Base-by-base conservation (phyloP, 176 grass and related monocot genomes). In the Aegilops umbellulata region DNA sequence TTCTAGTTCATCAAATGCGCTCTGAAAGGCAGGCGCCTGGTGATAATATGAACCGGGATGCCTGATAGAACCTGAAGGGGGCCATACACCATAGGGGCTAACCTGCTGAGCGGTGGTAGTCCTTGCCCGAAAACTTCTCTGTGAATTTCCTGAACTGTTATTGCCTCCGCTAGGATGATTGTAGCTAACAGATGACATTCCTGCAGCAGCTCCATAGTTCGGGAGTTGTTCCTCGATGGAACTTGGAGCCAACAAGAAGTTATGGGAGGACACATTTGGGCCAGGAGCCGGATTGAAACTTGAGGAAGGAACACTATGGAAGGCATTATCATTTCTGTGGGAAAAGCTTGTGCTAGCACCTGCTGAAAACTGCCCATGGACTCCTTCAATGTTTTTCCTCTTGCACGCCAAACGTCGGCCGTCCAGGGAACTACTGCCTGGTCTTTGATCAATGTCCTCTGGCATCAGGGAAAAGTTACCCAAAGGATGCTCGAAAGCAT, bases 331-430 rank as follows among this genome's bases (percentile, higher is more conserved):
- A 0, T 88, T 87, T 72, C 82, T 90, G 29, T 91, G 67, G 58
- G 69, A n/a, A 80, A 87, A 89, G 67, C 89, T 87, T 44, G 87
- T 82, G 77, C 87, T 91, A 66, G 58, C 82, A 83, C 84, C 80
- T 22, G 74, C 34, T 80, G 94, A 95, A 80, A 81, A 83, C 47
- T 89, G 89, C 27, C 91, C 91, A 76, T 82, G 76, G 20, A 89
- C 36, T 72, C 91, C 91, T 20, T 95, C 91, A 67, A 90, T 87
- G 51, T 87, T 93, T 91, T 95, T 95, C 80, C 94, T 95, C 84
- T 95, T 95, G 86, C 94, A 93, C 0, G 94, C 89, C 41, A 91
- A 35, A 7, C 94, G 84, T 6, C 91, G 91, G 8, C 88, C 86
- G n/a, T 91, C 94, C 35, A 91, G 22, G 68, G 84, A 91, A 89